Evolutionary conservation across 768 basidiomycete species (phyloP).

Genomic region (Mycena olivaceomarginata): DNA sequence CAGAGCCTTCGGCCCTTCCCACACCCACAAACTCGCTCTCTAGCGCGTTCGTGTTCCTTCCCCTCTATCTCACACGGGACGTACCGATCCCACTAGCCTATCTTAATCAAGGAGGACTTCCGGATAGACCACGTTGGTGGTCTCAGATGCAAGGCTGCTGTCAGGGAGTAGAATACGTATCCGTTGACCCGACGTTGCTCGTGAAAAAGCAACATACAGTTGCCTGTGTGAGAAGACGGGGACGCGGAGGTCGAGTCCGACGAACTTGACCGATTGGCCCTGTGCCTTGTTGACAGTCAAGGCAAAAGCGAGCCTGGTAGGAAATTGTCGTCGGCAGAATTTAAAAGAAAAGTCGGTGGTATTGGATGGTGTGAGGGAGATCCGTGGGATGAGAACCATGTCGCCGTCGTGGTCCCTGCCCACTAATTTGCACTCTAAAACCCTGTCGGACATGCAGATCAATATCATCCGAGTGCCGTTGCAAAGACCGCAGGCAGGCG

Average conservation of each 20-base stretch:
- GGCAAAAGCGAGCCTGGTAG: neutral
- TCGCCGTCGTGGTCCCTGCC: neutral
- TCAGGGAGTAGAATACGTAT: slow-evolving; percentile 2
- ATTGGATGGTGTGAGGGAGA: slow-evolving; percentile 7
- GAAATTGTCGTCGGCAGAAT: slow-evolving; percentile 3
- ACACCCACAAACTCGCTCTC: too few species aligned
- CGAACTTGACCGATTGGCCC: neutral
- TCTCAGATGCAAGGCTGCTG: neutral
- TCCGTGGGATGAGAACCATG: slow-evolving; percentile 1
- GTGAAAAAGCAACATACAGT: slow-evolving; percentile 14
- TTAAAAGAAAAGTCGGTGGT: slow-evolving; percentile 17
- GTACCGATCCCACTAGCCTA: too few species aligned
- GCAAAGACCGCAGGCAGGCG: slow-evolving; percentile 1
- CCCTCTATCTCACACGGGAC: too few species aligned
- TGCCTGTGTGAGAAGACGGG: slow-evolving; percentile 6
- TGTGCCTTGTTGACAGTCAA: slow-evolving; percentile 10
- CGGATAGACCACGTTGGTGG: slow-evolving; percentile 10
- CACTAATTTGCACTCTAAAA: neutral
- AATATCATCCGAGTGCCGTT: slow-evolving; percentile 9
- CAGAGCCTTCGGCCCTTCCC: too few species aligned
- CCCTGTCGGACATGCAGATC: neutral
- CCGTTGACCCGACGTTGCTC: neutral
- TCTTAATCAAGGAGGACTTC: slow-evolving; percentile 8
- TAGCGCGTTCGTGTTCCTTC: too few species aligned
- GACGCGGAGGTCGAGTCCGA: neutral